These are phyloP conservation scores for Pseudonitzschia multiseries DNA, from an alignment of 108 stramenopile species.

Conservation along the genomic window DNA sequence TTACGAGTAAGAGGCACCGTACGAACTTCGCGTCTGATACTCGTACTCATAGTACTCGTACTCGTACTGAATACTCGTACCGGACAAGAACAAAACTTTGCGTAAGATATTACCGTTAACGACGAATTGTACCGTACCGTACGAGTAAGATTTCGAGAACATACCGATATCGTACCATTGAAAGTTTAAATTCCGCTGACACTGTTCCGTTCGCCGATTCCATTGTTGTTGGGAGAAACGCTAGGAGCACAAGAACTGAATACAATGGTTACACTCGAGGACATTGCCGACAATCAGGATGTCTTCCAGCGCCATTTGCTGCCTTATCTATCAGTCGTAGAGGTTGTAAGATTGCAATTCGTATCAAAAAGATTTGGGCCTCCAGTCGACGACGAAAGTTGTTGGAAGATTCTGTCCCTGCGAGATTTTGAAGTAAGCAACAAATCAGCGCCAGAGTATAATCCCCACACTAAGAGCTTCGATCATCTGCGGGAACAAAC, in stretches of 20 bases:
- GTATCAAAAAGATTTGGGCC: slow-evolving; percentile 12
- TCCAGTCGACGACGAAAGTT: slow-evolving; percentile 3
- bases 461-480: slow-evolving; percentile 4
- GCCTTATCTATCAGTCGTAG: slow-evolving; percentile 11
- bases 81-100: no score
- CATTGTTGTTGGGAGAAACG: background rate
- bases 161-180: no score
- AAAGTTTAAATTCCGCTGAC: no score
- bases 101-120: no score
- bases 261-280: background rate
- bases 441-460: slow-evolving; percentile 5
- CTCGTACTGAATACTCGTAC: no score
- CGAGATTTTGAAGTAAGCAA: slow-evolving; percentile 11
- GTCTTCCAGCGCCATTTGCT: slow-evolving; percentile 25
- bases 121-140: no score
- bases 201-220: no score
- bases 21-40: no score
- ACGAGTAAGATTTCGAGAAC: no score
- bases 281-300: slow-evolving; percentile 14
- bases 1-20: no score
- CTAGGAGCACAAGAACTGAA: background rate
- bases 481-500: slow-evolving; percentile 4
- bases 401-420: slow-evolving; percentile 17
- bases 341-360: slow-evolving; percentile 6
- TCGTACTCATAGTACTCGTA: no score